A percentile compares a stretch with the other conserved stretches of the same genome.
Conservation (phyloP, 164 flowering plant genomes). For the Cinnamomum chago region DNA sequence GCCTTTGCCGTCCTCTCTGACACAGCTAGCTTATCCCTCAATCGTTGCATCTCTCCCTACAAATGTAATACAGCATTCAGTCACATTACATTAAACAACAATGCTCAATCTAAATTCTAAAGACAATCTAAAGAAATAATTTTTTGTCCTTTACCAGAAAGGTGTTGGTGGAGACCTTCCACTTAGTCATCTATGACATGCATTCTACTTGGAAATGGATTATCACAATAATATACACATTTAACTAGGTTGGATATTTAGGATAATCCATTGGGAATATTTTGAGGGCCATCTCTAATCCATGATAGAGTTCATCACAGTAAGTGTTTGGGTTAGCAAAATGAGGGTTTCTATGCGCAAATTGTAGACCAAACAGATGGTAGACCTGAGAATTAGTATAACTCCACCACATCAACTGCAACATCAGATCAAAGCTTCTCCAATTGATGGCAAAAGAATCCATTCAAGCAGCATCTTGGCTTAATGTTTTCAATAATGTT, state of each 20-base stretch:
- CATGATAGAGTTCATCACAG: background rate
- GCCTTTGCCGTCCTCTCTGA: conserved; percentile 87
- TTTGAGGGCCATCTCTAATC: background rate
- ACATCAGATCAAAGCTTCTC: background rate
- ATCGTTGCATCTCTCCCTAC: conserved; percentile 76
- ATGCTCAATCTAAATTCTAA: background rate
- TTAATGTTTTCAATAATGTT: background rate
- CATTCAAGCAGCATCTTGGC: background rate
- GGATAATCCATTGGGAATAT: background rate
- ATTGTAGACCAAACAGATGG: background rate
- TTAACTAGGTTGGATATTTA: background rate
- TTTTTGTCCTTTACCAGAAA: background rate
- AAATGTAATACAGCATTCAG: conserved; percentile 7
- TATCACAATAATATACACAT: background rate
- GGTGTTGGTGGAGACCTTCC: background rate
- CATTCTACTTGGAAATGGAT: background rate
- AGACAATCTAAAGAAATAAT: too few species aligned
- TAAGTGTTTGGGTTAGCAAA: background rate
- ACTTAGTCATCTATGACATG: background rate
- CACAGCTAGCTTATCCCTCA: conserved; percentile 67
- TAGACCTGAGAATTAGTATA: too few species aligned
- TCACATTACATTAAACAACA: background rate
- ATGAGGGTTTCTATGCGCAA: background rate
- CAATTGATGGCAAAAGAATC: background rate
- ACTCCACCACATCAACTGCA: background rate